Evolutionary conservation across 2,329 filamentous ascomycete species (phyloP), one percentile per base, ranked within the genome.

Genomic region (Raffaelea albimanens): DNA sequence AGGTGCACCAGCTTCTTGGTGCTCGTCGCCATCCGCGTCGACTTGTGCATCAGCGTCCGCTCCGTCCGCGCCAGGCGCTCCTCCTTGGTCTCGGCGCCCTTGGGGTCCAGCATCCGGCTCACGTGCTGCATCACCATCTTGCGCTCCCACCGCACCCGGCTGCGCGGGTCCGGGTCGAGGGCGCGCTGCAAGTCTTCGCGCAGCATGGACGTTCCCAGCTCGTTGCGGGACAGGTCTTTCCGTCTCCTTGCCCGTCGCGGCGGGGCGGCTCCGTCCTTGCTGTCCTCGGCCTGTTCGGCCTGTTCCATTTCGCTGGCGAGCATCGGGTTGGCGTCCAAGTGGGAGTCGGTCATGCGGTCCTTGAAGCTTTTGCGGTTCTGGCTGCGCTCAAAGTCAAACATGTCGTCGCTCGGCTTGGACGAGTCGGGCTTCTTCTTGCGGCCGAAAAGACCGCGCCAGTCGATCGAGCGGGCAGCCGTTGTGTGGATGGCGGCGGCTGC

Each of bases 1-100:
- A 98, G 70, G 58, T 86, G 83, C 45, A 84, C 82, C 47, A 98
- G 75, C 71, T 98, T 98, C 80, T 98, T 98, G 54, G 87, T 72
- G 43, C 82, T 88, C 2, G 93, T 96, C 58, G 89, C 83, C 61
- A 96, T 76, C 56, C 78, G 77, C 42, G 83, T 76, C 52, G 82
- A 88, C 65, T 82, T 82, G 63, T 70, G 70, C 22, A 65, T 54
- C 51, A 74, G 59, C 57, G 75, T 61, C 50, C 77, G 70, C 64
- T 83, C 80, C 9, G 73, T 71, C 56, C 82, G 80, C 60, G 79
- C 77, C 51, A 96, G 76, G 47, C 76, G 71, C 57, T 89, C 78
- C 44, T 75, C 70, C 53, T 78, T 78, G 18, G 80, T 69, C 55
- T 74, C 58, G 13, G 56, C 50, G 46, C 67, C 70, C 34, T 52